Evolutionary conservation across 2,329 filamentous ascomycete species (phyloP).

Genomic region (Ascocoryne sarcoides): DNA sequence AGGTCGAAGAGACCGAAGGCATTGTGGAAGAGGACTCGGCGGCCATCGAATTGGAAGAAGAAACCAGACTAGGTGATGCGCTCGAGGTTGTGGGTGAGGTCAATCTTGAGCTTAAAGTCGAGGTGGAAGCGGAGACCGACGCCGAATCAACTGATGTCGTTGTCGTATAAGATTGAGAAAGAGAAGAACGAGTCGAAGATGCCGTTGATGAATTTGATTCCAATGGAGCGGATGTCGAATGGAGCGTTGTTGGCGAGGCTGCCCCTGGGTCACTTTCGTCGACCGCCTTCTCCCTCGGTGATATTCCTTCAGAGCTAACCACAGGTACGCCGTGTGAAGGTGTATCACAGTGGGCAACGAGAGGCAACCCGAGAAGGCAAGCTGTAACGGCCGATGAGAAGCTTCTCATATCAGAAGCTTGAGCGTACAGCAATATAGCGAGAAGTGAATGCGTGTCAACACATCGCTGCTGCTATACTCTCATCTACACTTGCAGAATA

Average conservation of each 20-base stretch:
- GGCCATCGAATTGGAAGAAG: conserved; percentile 2
- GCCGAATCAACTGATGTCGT: conserved; percentile 10
- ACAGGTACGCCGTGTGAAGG: too few relatives aligned
- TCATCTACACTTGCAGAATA: conserved; percentile 11
- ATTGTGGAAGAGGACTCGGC: conserved; percentile 8
- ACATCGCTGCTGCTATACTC: conserved; percentile 16
- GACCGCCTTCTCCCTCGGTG: too few relatives aligned
- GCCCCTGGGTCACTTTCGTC: too few relatives aligned
- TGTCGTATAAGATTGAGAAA: conserved; percentile 1
- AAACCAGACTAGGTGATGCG: background rate
- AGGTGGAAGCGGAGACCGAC: conserved; percentile 3
- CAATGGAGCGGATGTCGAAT: background rate
- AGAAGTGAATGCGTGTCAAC: conserved; percentile 10
- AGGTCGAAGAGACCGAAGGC: conserved; percentile 9
- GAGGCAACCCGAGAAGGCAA: background rate
- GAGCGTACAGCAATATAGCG: too few relatives aligned
- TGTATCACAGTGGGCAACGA: background rate
- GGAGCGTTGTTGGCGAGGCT: too few relatives aligned
- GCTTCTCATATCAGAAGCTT: background rate
- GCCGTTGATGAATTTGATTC: conserved; percentile 3
- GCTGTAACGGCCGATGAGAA: background rate
- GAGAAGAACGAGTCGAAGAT: conserved; percentile 1
- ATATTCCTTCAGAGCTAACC: too few relatives aligned
- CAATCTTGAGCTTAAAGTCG: conserved; percentile 1
- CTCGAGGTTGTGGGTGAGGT: background rate